Conservation (phyloP, 192 early-diverging fungal species). For the Phlyctochytrium arcticum region DNA sequence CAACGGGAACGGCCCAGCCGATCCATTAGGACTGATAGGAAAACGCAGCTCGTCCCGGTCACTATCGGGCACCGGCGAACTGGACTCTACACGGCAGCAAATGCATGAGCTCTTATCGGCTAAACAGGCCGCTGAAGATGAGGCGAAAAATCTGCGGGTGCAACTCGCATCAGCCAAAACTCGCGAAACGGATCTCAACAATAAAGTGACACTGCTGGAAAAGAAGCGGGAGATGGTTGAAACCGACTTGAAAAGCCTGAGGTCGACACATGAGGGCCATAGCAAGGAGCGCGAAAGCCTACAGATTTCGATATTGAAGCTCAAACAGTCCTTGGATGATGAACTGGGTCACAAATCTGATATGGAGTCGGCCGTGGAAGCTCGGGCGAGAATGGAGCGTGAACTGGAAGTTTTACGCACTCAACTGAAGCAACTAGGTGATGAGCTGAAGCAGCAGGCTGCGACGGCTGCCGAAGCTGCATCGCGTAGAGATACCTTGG, state of each 20-base stretch:
- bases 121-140: conserved; percentile 16
- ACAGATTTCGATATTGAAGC: conserved; percentile 16
- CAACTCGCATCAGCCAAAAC: not conserved
- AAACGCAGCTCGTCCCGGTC: not conserved
- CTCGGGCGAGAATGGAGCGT: not conserved
- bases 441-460: not conserved
- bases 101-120: conserved; percentile 5
- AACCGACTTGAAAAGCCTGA: not conserved
- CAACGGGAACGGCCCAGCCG: too few species aligned
- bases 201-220: conserved; percentile 4
- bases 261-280: conserved; percentile 9
- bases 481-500: not conserved
- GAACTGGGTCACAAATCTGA: conserved; percentile 8
- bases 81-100: not conserved
- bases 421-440: conserved; percentile 13
- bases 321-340: conserved; percentile 15
- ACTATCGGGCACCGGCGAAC: not conserved
- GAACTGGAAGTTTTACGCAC: conserved; percentile 18
- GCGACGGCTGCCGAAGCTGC: not conserved
- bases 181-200: conserved; percentile 14
- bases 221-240: conserved; percentile 17
- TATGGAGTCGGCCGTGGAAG: not conserved
- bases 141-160: not conserved
- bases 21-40: not conserved
- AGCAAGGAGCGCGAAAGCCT: conserved; percentile 14